Conservation (phyloP, 2,329 filamentous ascomycete genomes). For the Penicillium italicum region DNA sequence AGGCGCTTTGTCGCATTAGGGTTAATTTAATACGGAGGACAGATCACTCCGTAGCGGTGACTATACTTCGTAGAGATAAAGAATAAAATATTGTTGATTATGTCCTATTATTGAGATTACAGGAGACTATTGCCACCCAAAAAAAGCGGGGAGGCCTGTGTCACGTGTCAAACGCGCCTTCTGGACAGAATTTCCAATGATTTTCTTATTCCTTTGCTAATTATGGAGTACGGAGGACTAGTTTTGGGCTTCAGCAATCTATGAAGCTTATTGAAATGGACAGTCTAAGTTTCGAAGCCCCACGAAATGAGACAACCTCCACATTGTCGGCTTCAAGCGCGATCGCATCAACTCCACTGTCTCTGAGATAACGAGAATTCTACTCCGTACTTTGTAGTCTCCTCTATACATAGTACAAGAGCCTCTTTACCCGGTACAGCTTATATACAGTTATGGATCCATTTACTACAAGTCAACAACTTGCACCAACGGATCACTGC, state of each 20-base stretch:
- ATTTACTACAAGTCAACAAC: not conserved
- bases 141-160: no score
- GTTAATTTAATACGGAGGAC: not conserved
- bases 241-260: not conserved
- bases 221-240: no score
- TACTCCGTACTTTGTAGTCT: not conserved
- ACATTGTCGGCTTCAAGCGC: not conserved
- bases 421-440: not conserved
- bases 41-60: not conserved
- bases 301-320: not conserved
- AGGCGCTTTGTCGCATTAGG: not conserved
- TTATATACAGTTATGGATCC: not conserved
- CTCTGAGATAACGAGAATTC: not conserved
- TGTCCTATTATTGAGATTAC: not conserved
- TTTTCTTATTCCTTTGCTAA: not conserved
- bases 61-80: no score
- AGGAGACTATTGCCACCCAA: not conserved
- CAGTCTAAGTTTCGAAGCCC: not conserved
- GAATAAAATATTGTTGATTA: not conserved
- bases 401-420: not conserved
- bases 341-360: slow-evolving; percentile 1
- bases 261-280: not conserved
- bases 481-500: slow-evolving; percentile 12
- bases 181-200: not conserved
- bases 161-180: slow-evolving; percentile 1